phyloP scores from a whole-genome alignment of 139 green algal genomes.

The Micractinium conductrix region DNA sequence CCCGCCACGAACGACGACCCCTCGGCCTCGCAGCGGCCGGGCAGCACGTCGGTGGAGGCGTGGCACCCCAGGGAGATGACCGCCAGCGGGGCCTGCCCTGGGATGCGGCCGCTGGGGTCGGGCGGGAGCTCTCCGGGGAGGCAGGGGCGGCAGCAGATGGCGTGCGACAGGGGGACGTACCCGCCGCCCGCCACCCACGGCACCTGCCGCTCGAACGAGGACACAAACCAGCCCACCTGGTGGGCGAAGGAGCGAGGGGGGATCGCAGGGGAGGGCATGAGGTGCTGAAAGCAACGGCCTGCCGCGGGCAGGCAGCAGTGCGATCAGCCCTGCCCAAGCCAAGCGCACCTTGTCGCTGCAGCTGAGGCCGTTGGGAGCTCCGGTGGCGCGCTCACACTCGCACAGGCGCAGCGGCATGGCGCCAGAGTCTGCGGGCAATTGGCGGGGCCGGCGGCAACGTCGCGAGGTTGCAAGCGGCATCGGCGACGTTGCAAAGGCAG shows the following conservation, averaged over 20 bases:
- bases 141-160: conserved; percentile 81
- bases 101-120: conserved; percentile 13
- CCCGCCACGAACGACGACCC: conserved; percentile 53
- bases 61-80: conserved; percentile 77
- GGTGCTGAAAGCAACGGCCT: neutral
- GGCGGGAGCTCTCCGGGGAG: conserved; percentile 58
- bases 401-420: conserved; percentile 50
- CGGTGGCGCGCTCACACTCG: conserved; percentile 61
- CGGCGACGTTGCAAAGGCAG: too few relatives aligned
- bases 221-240: conserved; percentile 62
- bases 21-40: conserved; percentile 56
- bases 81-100: conserved; percentile 46
- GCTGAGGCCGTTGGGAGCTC: conserved; percentile 53
- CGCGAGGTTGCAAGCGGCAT: too few relatives aligned
- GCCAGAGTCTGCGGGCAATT: neutral
- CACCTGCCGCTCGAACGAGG: conserved; percentile 59
- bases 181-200: conserved; percentile 68
- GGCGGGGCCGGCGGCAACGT: too few relatives aligned
- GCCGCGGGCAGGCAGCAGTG: neutral
- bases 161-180: conserved; percentile 73
- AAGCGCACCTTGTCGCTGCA: conserved; percentile 56
- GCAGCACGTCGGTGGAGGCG: conserved; percentile 45
- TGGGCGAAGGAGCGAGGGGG: too few relatives aligned
- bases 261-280: too few relatives aligned
- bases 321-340: neutral